Conservation (phyloP, 2,329 filamentous ascomycete genomes). For the Rhinocladiella similis region DNA sequence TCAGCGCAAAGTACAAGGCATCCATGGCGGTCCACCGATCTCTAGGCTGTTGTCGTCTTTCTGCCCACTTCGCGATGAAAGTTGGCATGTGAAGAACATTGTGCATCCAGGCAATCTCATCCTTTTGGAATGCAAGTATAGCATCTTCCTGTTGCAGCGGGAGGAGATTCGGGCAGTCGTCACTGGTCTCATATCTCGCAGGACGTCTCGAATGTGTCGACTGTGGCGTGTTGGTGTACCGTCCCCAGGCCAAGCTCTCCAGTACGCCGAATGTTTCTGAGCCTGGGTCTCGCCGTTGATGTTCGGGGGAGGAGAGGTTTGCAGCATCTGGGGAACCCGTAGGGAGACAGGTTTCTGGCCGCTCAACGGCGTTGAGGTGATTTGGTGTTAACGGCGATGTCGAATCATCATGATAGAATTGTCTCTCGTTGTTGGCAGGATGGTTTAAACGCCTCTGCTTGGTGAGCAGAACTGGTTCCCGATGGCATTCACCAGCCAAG, state of each 20-base stretch:
- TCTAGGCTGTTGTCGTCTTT: neutral
- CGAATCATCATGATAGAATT: neutral
- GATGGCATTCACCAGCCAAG: neutral
- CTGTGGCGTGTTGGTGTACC: neutral
- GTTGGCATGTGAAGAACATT: neutral
- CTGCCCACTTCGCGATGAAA: neutral
- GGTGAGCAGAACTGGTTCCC: neutral
- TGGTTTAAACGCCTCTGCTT: neutral
- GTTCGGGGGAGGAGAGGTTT: neutral
- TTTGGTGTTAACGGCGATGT: neutral
- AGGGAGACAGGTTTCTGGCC: neutral
- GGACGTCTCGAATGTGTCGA: neutral
- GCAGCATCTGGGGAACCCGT: neutral
- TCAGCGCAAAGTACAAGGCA: neutral
- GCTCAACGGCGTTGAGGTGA: neutral
- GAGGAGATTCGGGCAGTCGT: neutral
- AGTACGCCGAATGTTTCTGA: slow-evolving; percentile 2
- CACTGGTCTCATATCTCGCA: neutral
- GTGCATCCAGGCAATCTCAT: neutral
- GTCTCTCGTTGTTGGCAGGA: neutral
- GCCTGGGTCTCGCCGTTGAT: neutral
- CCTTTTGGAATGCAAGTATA: neutral
- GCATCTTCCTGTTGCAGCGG: neutral
- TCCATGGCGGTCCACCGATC: neutral
- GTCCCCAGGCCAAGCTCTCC: neutral